Evolutionary conservation across 2,329 filamentous ascomycete species (phyloP).

Genomic region (Erysiphe neolycopersici): DNA sequence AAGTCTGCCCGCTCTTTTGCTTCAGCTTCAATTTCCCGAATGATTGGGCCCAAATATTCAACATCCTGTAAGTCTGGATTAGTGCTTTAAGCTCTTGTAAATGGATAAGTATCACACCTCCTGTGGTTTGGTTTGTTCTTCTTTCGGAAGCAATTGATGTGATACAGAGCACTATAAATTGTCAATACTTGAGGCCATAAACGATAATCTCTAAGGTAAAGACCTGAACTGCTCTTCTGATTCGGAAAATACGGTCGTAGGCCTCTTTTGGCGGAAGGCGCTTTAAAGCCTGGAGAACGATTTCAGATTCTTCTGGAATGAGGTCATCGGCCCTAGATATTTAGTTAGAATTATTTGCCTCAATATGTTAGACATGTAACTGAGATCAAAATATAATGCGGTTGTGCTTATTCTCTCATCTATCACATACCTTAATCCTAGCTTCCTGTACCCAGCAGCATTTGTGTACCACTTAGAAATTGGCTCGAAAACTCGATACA

Average conservation of each 20-base stretch:
- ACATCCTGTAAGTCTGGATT: slow-evolving; percentile 24
- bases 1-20: slow-evolving; percentile 39
- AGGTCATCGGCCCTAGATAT: slow-evolving; percentile 67
- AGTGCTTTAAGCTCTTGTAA: slow-evolving; percentile 1
- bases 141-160: slow-evolving; percentile 37
- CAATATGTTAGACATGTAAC: no score
- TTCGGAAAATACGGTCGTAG: slow-evolving; percentile 93
- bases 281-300: slow-evolving; percentile 66
- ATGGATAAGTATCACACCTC: slow-evolving; percentile 22
- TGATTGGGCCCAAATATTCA: slow-evolving; percentile 38
- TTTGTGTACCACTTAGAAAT: slow-evolving; percentile 72
- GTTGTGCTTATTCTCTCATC: not conserved
- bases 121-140: slow-evolving; percentile 38
- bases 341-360: slow-evolving; percentile 3
- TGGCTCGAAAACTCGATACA: slow-evolving; percentile 52
- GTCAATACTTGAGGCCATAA: slow-evolving; percentile 3
- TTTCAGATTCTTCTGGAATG: slow-evolving; percentile 74
- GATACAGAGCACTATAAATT: slow-evolving; percentile 23
- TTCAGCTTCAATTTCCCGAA: slow-evolving; percentile 42
- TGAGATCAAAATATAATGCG: no score
- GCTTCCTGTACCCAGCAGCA: slow-evolving; percentile 73
- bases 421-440: slow-evolving; percentile 53
- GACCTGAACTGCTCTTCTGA: slow-evolving; percentile 85
- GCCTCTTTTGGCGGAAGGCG: slow-evolving; percentile 71
- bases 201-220: slow-evolving; percentile 3